These are phyloP conservation scores for Juglanconis sp. DNA, from an alignment of 2,329 filamentous ascomycete species.

Conservation along the genomic window DNA sequence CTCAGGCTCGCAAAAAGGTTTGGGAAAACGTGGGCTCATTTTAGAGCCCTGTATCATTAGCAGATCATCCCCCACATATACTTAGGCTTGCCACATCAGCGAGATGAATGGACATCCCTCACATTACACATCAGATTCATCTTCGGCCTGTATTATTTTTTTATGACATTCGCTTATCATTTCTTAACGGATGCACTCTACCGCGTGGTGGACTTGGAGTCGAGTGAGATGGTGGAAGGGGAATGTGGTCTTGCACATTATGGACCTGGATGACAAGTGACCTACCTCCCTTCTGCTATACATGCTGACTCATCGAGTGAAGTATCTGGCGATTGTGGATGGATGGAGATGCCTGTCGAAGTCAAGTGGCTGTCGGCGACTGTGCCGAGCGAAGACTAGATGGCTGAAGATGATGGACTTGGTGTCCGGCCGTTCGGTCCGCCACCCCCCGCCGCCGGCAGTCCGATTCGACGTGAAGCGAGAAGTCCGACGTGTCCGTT, in stretches of 20 bases:
- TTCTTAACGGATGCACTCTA: conserved; percentile 3
- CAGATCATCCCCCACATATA: conserved; percentile 3
- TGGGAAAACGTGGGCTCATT: conserved; percentile 5
- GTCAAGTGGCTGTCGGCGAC: no score
- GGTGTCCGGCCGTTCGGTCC: no score
- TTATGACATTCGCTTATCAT: conserved; percentile 6
- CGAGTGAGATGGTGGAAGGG: not conserved
- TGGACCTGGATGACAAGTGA: not conserved
- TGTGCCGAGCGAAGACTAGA: no score
- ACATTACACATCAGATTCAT: conserved; percentile 1
- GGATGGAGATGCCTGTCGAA: no score
- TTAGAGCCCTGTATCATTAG: conserved; percentile 15
- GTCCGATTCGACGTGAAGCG: no score
- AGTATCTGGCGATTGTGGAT: no score
- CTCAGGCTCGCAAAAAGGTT: conserved; percentile 7
- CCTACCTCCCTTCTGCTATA: no score
- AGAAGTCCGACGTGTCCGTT: no score
- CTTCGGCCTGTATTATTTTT: conserved; percentile 12
- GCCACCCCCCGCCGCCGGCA: no score
- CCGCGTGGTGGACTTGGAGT: not conserved
- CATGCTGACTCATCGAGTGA: no score
- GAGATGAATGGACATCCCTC: conserved; percentile 10
- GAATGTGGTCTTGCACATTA: not conserved
- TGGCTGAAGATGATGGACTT: no score
- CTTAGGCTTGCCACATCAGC: conserved; percentile 1